Evolutionary conservation across 148 eudicot species (phyloP), one percentile per base, ranked within the genome.

Genomic region (Salicornia ramosissima): DNA sequence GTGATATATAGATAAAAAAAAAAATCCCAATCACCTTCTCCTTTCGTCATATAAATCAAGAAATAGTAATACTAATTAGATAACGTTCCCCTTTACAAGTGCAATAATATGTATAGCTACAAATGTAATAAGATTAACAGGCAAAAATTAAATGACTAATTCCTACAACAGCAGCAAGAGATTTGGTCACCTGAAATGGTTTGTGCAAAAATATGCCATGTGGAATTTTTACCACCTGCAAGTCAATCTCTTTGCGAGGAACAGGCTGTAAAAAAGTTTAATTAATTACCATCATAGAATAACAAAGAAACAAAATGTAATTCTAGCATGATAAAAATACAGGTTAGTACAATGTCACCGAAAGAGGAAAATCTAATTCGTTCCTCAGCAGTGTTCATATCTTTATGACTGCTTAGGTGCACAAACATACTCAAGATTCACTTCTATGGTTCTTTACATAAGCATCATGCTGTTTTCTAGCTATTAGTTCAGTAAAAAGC

Each of bases 241-340:
- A 81, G 75, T 94, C 96, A 74, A 94, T 82, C 57, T 91, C 99
- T 80, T 88, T 94, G 64, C 80, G 90, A 71, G 83, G 55, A 71
- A 89, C 79, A 70, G 99, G 97, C 99, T 94, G 95, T 29, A 80
- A 64, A 70, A 43, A 78, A 67, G 50, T 73, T 0, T n/a, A 56
- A 59, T 62, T 31, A 75, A 63, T 67, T 40, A 26, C 30, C 36
- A 52, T 21, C 29, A 71, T 34, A 24, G 31, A 46, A 11, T 56
- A 54, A 29, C 16, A 31, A 29, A 30, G 21, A n/a, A 63, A 24
- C 42, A 54, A 33, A 25, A 40, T 13, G 24, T 40, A 40, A 43
- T 5, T 22, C 52, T 5, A 19, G 36, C 16, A 12, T 2, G 26
- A 2, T 25, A 50, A 19, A 29, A n/a, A 5, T 0, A 73, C 8